Evolutionary conservation across 2,329 filamentous ascomycete species (phyloP).

Genomic region (Chaetomium sp.): DNA sequence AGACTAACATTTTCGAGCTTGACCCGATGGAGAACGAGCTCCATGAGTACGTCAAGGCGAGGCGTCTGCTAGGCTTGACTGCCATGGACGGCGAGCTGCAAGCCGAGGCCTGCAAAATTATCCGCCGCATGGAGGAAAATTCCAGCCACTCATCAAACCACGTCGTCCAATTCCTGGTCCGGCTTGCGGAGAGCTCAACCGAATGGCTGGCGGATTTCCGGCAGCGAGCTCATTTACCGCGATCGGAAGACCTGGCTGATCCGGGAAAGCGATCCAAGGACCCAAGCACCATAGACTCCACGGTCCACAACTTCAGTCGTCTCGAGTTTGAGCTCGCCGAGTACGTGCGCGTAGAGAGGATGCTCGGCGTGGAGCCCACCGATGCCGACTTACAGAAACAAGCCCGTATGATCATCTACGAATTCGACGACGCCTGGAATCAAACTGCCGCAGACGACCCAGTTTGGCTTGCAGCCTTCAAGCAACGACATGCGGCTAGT

Average conservation of each 20-base stretch:
- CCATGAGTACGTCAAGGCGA: slow-evolving; percentile 55
- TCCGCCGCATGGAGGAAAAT: slow-evolving; percentile 58
- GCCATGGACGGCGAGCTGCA: slow-evolving; percentile 63
- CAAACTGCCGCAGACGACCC: slow-evolving; percentile 62
- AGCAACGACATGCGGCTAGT: slow-evolving; percentile 45
- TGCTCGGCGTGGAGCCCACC: slow-evolving; percentile 51
- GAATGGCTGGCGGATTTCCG: slow-evolving; percentile 60
- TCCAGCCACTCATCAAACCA: slow-evolving; percentile 53
- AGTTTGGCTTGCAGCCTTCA: slow-evolving; percentile 57
- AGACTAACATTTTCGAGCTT: slow-evolving; percentile 58
- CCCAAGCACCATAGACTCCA: slow-evolving; percentile 59
- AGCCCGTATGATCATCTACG: slow-evolving; percentile 64
- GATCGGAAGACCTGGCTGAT: slow-evolving; percentile 57
- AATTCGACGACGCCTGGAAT: slow-evolving; percentile 64
- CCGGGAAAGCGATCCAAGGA: slow-evolving; percentile 54
- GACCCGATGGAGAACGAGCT: slow-evolving; percentile 60
- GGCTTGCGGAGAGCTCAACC: slow-evolving; percentile 52
- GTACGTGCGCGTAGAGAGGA: slow-evolving; percentile 51
- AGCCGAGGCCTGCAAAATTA: slow-evolving; percentile 59
- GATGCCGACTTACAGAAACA: slow-evolving; percentile 59
- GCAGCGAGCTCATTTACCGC: slow-evolving; percentile 58
- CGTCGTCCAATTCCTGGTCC: slow-evolving; percentile 59
- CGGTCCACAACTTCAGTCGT: slow-evolving; percentile 59
- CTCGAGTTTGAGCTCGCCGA: slow-evolving; percentile 59
- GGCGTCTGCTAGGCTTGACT: slow-evolving; percentile 58